phyloP scores from a whole-genome alignment of 177 flowering plant species.

The Vitis hybrid region DNA sequence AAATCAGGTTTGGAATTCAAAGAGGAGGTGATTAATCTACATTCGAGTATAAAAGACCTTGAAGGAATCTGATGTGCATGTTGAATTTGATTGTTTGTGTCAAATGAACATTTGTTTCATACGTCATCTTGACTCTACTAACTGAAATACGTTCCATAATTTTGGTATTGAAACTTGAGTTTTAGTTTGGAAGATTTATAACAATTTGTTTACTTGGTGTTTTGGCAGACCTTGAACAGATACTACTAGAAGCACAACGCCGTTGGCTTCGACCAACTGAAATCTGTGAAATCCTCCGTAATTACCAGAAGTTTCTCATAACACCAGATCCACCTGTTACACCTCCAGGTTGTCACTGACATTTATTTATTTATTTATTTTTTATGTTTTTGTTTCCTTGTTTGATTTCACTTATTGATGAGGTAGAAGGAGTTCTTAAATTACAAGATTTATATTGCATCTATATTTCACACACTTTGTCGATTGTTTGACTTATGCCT shows the following conservation, averaged over 20 bases:
- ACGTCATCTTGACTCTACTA: not conserved
- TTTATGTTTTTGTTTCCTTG: not conserved
- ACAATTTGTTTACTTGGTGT: not conserved
- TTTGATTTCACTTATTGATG: not conserved
- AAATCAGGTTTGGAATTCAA: too few relatives aligned
- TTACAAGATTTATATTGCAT: too few relatives aligned
- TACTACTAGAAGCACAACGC: slow-evolving; percentile 51
- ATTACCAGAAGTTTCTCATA: slow-evolving; percentile 47
- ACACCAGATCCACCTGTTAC: slow-evolving; percentile 47
- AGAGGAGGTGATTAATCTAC: too few relatives aligned
- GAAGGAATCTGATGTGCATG: too few relatives aligned
- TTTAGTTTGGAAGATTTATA: not conserved
- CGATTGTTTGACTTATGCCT: too few relatives aligned
- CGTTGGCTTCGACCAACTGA: slow-evolving; percentile 77
- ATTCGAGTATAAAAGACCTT: too few relatives aligned
- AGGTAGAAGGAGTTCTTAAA: too few relatives aligned
- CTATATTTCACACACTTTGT: too few relatives aligned
- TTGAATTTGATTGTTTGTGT: too few relatives aligned
- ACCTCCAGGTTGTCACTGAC: slow-evolving; percentile 47
- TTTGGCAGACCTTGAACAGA: slow-evolving; percentile 47
- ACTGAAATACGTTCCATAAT: not conserved
- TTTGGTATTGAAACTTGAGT: too few relatives aligned
- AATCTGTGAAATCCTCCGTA: slow-evolving; percentile 64
- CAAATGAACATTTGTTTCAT: too few relatives aligned
- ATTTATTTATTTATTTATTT: not conserved